Base-by-base conservation (phyloP, 75 land plant species). In the Cryptomeria japonica region DNA sequence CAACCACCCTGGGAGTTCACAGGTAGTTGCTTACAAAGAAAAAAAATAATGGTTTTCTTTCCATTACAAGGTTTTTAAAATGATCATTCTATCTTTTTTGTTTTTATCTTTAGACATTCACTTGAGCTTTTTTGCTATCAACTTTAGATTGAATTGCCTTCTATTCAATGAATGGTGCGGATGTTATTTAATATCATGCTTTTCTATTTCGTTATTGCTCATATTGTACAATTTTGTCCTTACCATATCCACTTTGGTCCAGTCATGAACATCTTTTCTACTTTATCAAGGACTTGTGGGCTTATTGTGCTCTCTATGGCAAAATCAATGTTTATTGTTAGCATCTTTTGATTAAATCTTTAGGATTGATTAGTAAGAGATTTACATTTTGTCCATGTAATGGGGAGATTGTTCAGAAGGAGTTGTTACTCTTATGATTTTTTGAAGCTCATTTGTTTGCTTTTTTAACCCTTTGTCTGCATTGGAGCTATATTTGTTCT, bases 1-100 rank as follows among this genome's bases (percentile, higher is more conserved):
- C 88, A 89, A 77, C 94, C 91, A 86, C 75, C 89, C 53, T 90
- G 92, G 90, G 90, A 92, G 31, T 89, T 88, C 56, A 68, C 83
- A 89, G 92, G 93, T 93, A 25, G 42, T 90, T 84, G 79, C 10
- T 82, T 58, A 7, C 6, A 18, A 25, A 64, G 28, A 64, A 64
- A 25, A 25, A 64, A 25, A 6, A 25, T 25, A 64, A 64, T 25
- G 28, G 22, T 64, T 64, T 25, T 2, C 18, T 15, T 15, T 56
- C 19, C 19, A 15, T 56, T 56, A 3, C 19, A 16, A 56, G 19
- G 19, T 15, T 64, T 64, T 25, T 64, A 25, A 22, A 64, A 64
- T 64, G n/a, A 64, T 64, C 25, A 64, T 22, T 5, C 28, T 8
- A 64, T 64, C n/a, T 8, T 8, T 3, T 58, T 44, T 19, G 4